Percentiles rank a stretch among this genome's conserved stretches.
Conservation (phyloP, 2,329 filamentous ascomycete species). For the Madurella mycetomatis region DNA sequence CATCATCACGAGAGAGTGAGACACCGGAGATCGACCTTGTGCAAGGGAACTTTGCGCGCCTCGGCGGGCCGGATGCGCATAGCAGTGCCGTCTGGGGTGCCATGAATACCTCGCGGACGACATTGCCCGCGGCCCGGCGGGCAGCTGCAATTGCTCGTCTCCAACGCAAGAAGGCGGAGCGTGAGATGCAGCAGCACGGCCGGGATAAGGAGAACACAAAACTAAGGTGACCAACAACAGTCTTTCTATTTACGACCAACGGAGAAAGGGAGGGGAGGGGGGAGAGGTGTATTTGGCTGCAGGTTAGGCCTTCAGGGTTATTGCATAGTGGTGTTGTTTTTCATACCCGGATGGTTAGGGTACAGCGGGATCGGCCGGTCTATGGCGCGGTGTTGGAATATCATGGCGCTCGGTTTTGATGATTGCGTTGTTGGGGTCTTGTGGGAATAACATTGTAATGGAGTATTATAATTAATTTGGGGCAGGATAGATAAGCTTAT, state of each 20-base stretch:
- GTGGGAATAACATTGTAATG: slow-evolving; percentile 13
- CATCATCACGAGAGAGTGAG: slow-evolving; percentile 28
- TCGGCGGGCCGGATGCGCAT: slow-evolving; percentile 38
- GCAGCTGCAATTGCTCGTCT: slow-evolving; percentile 53
- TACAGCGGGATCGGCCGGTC: neutral
- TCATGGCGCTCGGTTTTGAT: neutral
- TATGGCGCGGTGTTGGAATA: slow-evolving; percentile 16
- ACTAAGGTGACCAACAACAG: slow-evolving; percentile 25
- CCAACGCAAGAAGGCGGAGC: slow-evolving; percentile 50
- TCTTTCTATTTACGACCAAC: neutral
- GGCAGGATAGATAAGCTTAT: slow-evolving; percentile 16
- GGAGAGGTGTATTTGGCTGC: neutral
- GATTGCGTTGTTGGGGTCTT: neutral
- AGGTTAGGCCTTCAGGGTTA: neutral
- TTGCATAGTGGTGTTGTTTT: neutral
- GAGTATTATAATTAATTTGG: slow-evolving; percentile 7
- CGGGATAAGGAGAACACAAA: slow-evolving; percentile 51
- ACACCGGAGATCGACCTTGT: slow-evolving; percentile 42
- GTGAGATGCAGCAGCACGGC: slow-evolving; percentile 35
- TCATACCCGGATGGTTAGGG: neutral
- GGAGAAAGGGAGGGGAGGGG: too few species aligned
- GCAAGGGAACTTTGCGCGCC: slow-evolving; percentile 41
- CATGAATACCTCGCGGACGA: slow-evolving; percentile 39
- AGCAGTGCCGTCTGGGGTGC: slow-evolving; percentile 29
- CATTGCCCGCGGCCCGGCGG: slow-evolving; percentile 46